A percentile compares a stretch with the other conserved stretches of the same genome.
These are phyloP conservation scores for Marasmius tenuissimus DNA, from an alignment of 1,284 basidiomycete species.

Conservation along the genomic window DNA sequence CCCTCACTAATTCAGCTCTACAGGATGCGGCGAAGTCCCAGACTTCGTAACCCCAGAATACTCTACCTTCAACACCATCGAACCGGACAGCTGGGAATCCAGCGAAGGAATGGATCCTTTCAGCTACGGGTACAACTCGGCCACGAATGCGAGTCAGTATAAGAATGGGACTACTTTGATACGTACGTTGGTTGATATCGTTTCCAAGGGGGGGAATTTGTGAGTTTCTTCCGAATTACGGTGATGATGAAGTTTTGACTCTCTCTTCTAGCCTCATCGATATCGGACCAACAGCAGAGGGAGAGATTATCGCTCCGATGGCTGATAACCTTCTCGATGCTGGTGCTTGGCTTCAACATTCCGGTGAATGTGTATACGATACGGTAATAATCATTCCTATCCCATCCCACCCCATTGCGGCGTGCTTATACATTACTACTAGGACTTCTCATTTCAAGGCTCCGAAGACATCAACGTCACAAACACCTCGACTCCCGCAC, in stretches of 20 bases:
- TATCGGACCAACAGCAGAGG: constrained; percentile 54
- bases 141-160: constrained; percentile 44
- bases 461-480: background rate
- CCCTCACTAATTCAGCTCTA: background rate
- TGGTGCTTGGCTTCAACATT: constrained; percentile 49
- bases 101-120: constrained; percentile 52
- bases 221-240: no score
- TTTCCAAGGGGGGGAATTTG: constrained; percentile 58
- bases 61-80: constrained; percentile 46
- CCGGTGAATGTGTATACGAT: constrained; percentile 51
- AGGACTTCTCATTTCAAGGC: background rate
- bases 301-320: constrained; percentile 48
- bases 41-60: constrained; percentile 65
- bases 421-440: background rate
- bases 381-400: constrained; percentile 35
- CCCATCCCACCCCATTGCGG: background rate
- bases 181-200: constrained; percentile 53
- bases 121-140: constrained; percentile 44
- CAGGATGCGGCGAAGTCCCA: constrained; percentile 41
- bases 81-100: constrained; percentile 55
- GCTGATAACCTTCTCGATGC: constrained; percentile 45
- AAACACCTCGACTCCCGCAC: background rate
- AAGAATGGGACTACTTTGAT: constrained; percentile 49
- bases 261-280: constrained; percentile 47
- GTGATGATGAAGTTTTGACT: no score